Base-by-base conservation (phyloP, 768 basidiomycete species). In the Suillus plorans region DNA sequence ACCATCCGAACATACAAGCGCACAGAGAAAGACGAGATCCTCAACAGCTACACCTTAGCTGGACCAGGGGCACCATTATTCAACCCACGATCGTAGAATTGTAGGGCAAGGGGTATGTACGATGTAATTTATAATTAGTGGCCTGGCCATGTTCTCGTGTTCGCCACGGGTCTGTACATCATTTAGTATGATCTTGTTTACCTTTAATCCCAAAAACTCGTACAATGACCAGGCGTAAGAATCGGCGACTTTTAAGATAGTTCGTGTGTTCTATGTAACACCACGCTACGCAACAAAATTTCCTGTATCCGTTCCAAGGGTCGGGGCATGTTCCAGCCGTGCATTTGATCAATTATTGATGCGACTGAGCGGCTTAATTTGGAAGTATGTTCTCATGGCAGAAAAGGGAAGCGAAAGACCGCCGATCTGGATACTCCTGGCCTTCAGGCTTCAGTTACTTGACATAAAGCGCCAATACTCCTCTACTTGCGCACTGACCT, bases 1-100 rank as follows among this genome's bases (percentile, higher is more conserved):
- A 95, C 87, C 7, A 93, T 99, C 73, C 80, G 83, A 73, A 97
- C 97, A 44, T 87, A 92, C 76, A 97, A 97, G 77, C 86, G 88
- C 45, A 88, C 86, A 5, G 91, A 92, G 72, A 80, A 88, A 64
- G 88, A 88, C 62, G 85, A 85, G 62, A 79, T 92, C 16, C 60
- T 91, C 52, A 88, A 92, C 68, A 82, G 84, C 66, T 82, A 90
- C 78, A 72, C 86, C 13, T 79, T 94, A 7, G 81, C 82, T 4
- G 91, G 92, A 25, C 22, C 25, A 3, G 78, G 76, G 59, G 82
- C 80, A 42, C 80, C 86, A 28, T 72, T 76, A 60, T 75, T 75
- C 61, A 72, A 69, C 53, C 47, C 22, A 49, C 61, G 64, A 44
- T 25, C 41, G 12, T 67, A 65, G 44, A 53, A 47, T 42, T 37